phyloP scores from a whole-genome alignment of 2,329 filamentous ascomycete species.

The Phaeosphaeriaceae sp. region DNA sequence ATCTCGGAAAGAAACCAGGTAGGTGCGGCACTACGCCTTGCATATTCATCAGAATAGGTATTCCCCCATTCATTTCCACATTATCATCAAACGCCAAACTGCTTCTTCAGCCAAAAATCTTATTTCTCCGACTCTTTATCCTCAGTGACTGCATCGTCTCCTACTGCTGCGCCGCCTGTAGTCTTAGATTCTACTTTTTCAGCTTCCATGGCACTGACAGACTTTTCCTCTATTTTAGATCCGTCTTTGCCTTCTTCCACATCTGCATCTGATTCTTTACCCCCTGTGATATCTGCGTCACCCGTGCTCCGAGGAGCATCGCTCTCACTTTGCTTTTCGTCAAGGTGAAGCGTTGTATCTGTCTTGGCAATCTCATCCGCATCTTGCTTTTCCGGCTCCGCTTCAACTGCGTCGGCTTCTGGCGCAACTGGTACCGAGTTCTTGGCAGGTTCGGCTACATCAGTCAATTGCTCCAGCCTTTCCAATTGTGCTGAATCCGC shows the following conservation, averaged over 20 bases:
- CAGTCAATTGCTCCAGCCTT: slow-evolving; percentile 21
- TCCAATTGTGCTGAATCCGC: slow-evolving; percentile 19
- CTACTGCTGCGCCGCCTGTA: background rate
- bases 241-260: background rate
- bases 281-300: slow-evolving; percentile 17
- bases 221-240: slow-evolving; percentile 5
- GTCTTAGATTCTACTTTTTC: slow-evolving; percentile 9
- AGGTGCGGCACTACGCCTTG: background rate
- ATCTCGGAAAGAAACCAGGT: slow-evolving; percentile 5
- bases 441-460: slow-evolving; percentile 26
- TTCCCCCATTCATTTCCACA: background rate
- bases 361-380: slow-evolving; percentile 20
- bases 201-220: slow-evolving; percentile 1
- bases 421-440: slow-evolving; percentile 18
- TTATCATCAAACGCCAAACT: background rate
- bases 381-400: slow-evolving; percentile 25
- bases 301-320: slow-evolving; percentile 2
- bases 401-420: slow-evolving; percentile 14
- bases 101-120: too few species aligned
- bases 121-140: slow-evolving; percentile 11
- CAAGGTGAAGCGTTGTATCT: slow-evolving; percentile 14
- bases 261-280: slow-evolving; percentile 7
- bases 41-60: background rate
- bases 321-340: slow-evolving; percentile 13
- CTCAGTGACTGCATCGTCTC: slow-evolving; percentile 2